Evolutionary conservation across 2,329 filamentous ascomycete species (phyloP), one percentile per base, ranked within the genome.

Genomic region (Domatiomyces globalis): DNA sequence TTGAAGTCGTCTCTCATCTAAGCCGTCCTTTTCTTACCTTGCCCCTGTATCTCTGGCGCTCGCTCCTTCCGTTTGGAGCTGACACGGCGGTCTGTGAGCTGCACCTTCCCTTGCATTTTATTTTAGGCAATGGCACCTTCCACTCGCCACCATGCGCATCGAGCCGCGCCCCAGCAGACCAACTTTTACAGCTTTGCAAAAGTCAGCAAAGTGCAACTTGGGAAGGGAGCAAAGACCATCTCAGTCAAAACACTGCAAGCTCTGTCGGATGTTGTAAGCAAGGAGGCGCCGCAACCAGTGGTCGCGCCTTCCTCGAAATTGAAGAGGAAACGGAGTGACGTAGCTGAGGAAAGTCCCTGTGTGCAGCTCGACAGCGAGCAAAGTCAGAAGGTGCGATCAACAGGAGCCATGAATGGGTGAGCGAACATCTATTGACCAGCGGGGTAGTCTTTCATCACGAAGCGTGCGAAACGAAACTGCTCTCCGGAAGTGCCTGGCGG

Each of bases 51-150:
- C 22, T 19, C 6, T 22, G 19, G 29, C 27, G 29, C 17, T 19
- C 19, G 33, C 15, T 39, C 33, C 33, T 39, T 39, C 33, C 12
- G 9, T 39, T 4, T 39, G 12, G 43, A 18, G 20, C 25, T n/a
- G 18, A 47, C 17, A 42, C 12, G 17, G 7, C 49, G 15, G 42
- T 19, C 29, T 51, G 29, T 25, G 36, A 45, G 49, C 53, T 53
- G 56, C 57, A 39, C 57, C 57, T 54, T 53, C 53, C 52, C 12
- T 46, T 27, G 48, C 19, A 20, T 39, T 2, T 25, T 20, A 42
- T 17, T 42, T 15, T 4, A 39, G 15, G 52, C 48, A 36, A 60
- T 60, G 58, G 55, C 55, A 25, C 56, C 52, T 57, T 56, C 58
- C 53, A 46, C 51, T 39, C 53, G 51, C 49, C 51, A 46, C 42